Base-by-base conservation (phyloP, 257 asterid genomes). In the Schizonepeta tenuifolia region DNA sequence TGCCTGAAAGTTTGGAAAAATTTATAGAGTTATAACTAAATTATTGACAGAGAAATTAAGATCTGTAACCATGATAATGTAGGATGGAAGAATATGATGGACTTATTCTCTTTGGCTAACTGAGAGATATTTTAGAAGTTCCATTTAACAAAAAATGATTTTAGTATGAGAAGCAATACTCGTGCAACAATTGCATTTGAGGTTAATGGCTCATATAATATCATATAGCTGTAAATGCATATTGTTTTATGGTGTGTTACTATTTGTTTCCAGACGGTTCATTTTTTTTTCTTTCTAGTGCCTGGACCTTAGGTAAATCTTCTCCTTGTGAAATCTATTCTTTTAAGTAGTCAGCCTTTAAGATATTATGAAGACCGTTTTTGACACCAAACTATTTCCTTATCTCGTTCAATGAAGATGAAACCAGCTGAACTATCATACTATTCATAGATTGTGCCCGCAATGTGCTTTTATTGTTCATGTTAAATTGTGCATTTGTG, bases 61-160 rank as follows among this genome's bases (percentile, higher is more conserved):
- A 36, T 57, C 65, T 44, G 18, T 73, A 41, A 62, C 64, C 33
- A 21, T 15, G 73, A 68, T 78, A 46, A 69, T 63, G 33, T 20
- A 43, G 54, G 74, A 33, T 63, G 43, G 12, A 46, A 55, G 55
- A 15, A 22, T 31, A 71, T 4, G 22, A 41, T 22, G 76, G 41
- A 54, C 55, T 41, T 35, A 43, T 53, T 36, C 64, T 62, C 65
- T 44, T 63, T 10, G 20, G 17, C 53, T 47, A 24, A 31, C 7
- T 7, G 11, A 77, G 62, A 49, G 21, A 31, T 15, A 57, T 24
- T 38, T 50, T 41, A 3, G 9, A 59, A 49, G 14, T 50, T 49
- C 58, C 24, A 28, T 12, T 63, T 40, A 33, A 64, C 35, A 6
- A 22, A 12, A 20, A 12, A 18, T 38, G 21, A 26, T 61, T 22